Evolutionary conservation across 306 rosid species (phyloP), one percentile per base, ranked within the genome.

Genomic region (Rosa chinensis): DNA sequence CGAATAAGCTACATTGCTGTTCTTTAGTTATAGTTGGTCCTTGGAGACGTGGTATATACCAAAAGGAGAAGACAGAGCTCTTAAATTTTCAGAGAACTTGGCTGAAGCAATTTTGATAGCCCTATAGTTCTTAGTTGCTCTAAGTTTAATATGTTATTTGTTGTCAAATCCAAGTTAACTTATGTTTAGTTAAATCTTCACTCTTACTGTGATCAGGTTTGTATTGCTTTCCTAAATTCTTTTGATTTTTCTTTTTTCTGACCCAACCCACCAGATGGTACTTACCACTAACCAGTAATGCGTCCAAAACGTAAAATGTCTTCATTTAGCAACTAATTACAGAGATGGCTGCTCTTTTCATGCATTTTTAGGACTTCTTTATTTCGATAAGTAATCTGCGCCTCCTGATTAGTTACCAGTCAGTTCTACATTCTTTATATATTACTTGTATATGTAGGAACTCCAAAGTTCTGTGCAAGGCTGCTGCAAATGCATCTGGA

Each of bases 401-500:
- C 48, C 8, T 47, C 39, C 40, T 48, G 72, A 35, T 68, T 55
- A 32, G 32, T 14, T 25, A 71, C 71, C 32, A 8, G 42, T 48
- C 21, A 21, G 45, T 50, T 82, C 53, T 49, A 16, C 69, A 67
- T 71, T 66, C 40, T 75, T 35, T n/a, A 78, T 80, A 52, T 74
- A 21, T 25, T 40, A 23, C 82, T 77, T 77, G 77, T 78, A 72
- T 71, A 40, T 64, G 78, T 71, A 90, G 97, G 89, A 87, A 80
- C 28, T 70, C 88, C 47, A 88, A 82, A 83, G 39, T 91, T 82
- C 71, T 86, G 40, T 89, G 94, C 92, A 85, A 86, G 72, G 88
- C 97, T 70, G 45, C 90, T 43, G 67, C 85, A 75, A 82, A 89
- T 79, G 61, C 80, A 50, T 87, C 99, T 55, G 96, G 99, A 79